Percentiles rank a stretch among this genome's conserved stretches.
phyloP scores from a whole-genome alignment of 495 filamentous ascomycete genomes.

The Hypoxylon subgilvum region DNA sequence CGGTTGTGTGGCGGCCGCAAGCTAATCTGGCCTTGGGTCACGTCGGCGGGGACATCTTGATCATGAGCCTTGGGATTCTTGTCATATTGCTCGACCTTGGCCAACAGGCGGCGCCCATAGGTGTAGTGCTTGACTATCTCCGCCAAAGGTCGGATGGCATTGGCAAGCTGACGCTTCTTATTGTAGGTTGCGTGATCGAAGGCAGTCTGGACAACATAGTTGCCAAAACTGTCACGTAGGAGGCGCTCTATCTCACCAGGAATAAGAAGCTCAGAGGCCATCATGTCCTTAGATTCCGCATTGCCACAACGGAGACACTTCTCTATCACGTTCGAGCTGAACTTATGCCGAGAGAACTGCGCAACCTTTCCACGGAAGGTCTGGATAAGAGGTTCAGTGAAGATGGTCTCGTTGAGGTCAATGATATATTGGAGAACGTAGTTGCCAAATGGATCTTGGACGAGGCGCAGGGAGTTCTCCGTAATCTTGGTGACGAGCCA shows the following conservation, averaged over 20 bases:
- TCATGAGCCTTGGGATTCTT: constrained; percentile 35
- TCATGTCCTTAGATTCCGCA: constrained; percentile 68
- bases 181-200: constrained; percentile 79
- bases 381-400: constrained; percentile 82
- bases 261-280: constrained; percentile 82
- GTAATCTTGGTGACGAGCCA: constrained; percentile 88
- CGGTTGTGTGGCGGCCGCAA: constrained; percentile 44
- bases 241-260: constrained; percentile 81
- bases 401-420: constrained; percentile 80
- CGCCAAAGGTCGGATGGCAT: constrained; percentile 81
- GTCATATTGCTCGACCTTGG: constrained; percentile 71
- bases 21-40: constrained; percentile 50
- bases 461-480: constrained; percentile 75
- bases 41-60: constrained; percentile 46
- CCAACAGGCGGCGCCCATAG: constrained; percentile 88
- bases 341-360: constrained; percentile 91
- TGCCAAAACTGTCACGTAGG: constrained; percentile 88
- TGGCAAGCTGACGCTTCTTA: constrained; percentile 74
- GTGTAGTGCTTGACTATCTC: constrained; percentile 84
- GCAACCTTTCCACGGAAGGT: constrained; percentile 77
- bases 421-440: constrained; percentile 99
- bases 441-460: constrained; percentile 97
- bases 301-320: constrained; percentile 89
- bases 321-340: constrained; percentile 98
- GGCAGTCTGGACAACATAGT: constrained; percentile 97